These are phyloP conservation scores for Pseudopyrenochaeta lycopersici DNA, from an alignment of 2,329 filamentous ascomycete species.

Conservation along the genomic window DNA sequence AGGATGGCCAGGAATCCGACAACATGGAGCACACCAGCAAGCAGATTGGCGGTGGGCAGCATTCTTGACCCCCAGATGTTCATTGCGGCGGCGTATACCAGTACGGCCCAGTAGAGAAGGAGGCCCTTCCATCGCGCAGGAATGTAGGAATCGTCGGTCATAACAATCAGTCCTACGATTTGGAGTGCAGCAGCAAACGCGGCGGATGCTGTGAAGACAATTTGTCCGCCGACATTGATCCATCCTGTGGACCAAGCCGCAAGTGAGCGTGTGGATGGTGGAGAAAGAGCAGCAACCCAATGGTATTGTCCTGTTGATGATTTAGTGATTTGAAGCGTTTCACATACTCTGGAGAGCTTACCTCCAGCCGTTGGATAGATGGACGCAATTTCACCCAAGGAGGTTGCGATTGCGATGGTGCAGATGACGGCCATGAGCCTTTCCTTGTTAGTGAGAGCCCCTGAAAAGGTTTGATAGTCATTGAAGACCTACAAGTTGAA, in stretches of 20 bases:
- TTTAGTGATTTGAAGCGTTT: slow-evolving; percentile 1
- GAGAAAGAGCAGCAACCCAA: slow-evolving; percentile 55
- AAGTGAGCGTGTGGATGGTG: slow-evolving; percentile 42
- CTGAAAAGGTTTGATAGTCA: neutral
- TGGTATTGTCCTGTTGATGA: slow-evolving; percentile 54
- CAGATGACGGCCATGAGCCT: slow-evolving; percentile 56
- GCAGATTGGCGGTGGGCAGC: slow-evolving; percentile 50
- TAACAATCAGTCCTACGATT: slow-evolving; percentile 54
- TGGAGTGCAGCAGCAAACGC: slow-evolving; percentile 59
- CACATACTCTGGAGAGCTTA: slow-evolving; percentile 54
- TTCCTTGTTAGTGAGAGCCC: neutral
- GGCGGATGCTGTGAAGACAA: slow-evolving; percentile 58
- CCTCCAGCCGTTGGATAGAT: slow-evolving; percentile 75
- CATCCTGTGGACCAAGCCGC: slow-evolving; percentile 53
- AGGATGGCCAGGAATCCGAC: slow-evolving; percentile 25
- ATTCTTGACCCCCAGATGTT: slow-evolving; percentile 56
- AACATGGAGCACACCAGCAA: slow-evolving; percentile 28
- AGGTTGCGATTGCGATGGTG: slow-evolving; percentile 73
- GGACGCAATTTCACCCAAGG: slow-evolving; percentile 75
- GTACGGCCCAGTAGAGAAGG: slow-evolving; percentile 58
- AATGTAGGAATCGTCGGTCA: slow-evolving; percentile 54
- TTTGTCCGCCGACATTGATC: slow-evolving; percentile 59
- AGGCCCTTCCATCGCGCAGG: slow-evolving; percentile 57
- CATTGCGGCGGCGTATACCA: slow-evolving; percentile 49
- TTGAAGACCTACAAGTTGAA: slow-evolving; percentile 51